Percentiles rank a stretch among this genome's conserved stretches.
Conservation (phyloP, 441 rosid species). For the Euphorbia celastroides region DNA sequence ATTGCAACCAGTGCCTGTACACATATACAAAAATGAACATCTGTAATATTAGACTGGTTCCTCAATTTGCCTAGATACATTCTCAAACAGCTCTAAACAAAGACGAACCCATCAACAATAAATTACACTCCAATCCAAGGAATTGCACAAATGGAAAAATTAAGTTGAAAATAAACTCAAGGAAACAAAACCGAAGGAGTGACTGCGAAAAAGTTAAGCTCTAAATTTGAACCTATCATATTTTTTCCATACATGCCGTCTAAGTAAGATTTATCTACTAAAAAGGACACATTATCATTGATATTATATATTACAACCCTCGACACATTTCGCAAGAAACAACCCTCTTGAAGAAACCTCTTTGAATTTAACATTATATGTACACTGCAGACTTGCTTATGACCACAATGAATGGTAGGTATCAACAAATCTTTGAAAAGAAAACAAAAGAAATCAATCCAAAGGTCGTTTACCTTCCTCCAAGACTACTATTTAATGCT, state of each 20-base stretch:
- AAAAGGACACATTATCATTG: neutral
- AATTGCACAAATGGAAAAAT: neutral
- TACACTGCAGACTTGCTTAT: neutral
- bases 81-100: neutral
- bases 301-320: neutral
- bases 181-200: neutral
- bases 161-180: neutral
- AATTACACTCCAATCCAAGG: neutral
- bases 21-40: neutral
- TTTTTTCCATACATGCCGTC: neutral
- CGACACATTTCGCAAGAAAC: neutral
- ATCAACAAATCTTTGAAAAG: neutral
- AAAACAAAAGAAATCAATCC: conserved; percentile 12
- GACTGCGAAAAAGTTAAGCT: neutral
- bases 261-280: neutral
- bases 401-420: neutral
- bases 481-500: conserved; percentile 78
- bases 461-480: conserved; percentile 66
- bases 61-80: neutral
- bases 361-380: neutral
- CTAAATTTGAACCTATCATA: neutral
- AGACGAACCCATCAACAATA: neutral
- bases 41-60: neutral
- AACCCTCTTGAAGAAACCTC: neutral
- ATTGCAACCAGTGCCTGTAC: neutral